Evolutionary conservation across 2,329 filamentous ascomycete genomes (phyloP), one percentile per base, ranked within the genome.

Genomic region (Colletotrichum cordylinicola): DNA sequence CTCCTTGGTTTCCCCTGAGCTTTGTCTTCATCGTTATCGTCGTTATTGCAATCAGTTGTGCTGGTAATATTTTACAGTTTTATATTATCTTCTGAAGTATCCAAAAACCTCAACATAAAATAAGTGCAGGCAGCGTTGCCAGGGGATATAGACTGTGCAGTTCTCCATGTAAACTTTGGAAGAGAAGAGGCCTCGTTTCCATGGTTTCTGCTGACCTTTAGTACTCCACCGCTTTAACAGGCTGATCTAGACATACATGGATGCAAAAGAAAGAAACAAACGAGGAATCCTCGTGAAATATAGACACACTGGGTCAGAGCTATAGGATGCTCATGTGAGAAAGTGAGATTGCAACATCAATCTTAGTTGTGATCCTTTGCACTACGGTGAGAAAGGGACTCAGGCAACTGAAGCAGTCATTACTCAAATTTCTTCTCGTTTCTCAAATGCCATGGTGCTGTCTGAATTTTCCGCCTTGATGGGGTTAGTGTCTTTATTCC

Each of bases 101-200:
- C 18, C 18, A 48, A 48, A 4, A 18, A 3, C 6, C 39, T 48
- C 18, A 4, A 48, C 18, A n/a, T n/a, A 3, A 48, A 1, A 12
- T n/a, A 4, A 48, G 18, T 43, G 39, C 8, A 48, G 39, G 39
- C 39, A n/a, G 18, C 1, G 1, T 43, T 6, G 16, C 0, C 18
- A 43, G 10, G 8, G 8, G 18, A 6, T 43, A 4, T 43, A n/a
- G 18, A 48, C n/a, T 6, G 9, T 48, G n/a, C n/a, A 18, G 10
- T 18, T n/a, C 18, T n/a, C n/a, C 18, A 18, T n/a, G 0, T 48
- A 48, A n/a, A 48, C 9, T n/a, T n/a, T 48, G 9, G 39, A 0
- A 48, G 39, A 48, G n/a, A 2, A 48, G 18, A 18, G 39, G n/a
- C 9, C 3, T n/a, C 18, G 18, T 48, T 48, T 18, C 2, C 18